Percentiles rank a stretch among this genome's conserved stretches.
Evolutionary conservation across 225 moss, liverwort and hornwort genomes (phyloP).

Genomic region (Lunularia cruciata): DNA sequence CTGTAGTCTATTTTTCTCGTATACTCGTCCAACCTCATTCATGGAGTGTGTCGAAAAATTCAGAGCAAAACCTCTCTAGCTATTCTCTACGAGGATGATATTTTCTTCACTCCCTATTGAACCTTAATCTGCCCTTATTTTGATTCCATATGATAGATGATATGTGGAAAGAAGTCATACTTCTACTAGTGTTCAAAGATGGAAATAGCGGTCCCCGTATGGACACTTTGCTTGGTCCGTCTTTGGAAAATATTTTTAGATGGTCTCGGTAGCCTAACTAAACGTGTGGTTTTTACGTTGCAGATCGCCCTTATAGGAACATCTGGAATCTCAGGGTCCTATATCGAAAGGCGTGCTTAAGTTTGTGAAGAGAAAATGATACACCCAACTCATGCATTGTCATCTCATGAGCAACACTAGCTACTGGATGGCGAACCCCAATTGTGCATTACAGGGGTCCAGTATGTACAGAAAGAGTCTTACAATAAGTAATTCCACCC

Average conservation of each 20-base stretch:
- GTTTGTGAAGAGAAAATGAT: background rate
- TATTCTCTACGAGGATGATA: too few relatives aligned
- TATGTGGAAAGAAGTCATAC: too few relatives aligned
- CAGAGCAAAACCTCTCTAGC: too few relatives aligned
- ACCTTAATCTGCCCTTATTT: too few relatives aligned
- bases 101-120: too few relatives aligned
- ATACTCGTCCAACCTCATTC: too few relatives aligned
- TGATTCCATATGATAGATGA: too few relatives aligned
- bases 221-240: too few relatives aligned
- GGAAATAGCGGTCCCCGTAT: background rate
- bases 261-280: background rate
- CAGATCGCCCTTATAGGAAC: slow-evolving; percentile 90
- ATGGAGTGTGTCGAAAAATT: too few relatives aligned
- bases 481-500: background rate
- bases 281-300: slow-evolving; percentile 6
- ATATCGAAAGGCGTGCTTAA: slow-evolving; percentile 67
- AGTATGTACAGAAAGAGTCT: slow-evolving; percentile 18
- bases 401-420: background rate
- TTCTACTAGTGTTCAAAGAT: too few relatives aligned
- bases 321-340: slow-evolving; percentile 85
- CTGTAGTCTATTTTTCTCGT: too few relatives aligned
- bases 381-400: background rate
- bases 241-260: too few relatives aligned
- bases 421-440: background rate
- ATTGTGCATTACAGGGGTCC: background rate